Evolutionary conservation across 208 protist species (phyloP), one percentile per base, ranked within the genome.

Genomic region (Spongospora subterranea): DNA sequence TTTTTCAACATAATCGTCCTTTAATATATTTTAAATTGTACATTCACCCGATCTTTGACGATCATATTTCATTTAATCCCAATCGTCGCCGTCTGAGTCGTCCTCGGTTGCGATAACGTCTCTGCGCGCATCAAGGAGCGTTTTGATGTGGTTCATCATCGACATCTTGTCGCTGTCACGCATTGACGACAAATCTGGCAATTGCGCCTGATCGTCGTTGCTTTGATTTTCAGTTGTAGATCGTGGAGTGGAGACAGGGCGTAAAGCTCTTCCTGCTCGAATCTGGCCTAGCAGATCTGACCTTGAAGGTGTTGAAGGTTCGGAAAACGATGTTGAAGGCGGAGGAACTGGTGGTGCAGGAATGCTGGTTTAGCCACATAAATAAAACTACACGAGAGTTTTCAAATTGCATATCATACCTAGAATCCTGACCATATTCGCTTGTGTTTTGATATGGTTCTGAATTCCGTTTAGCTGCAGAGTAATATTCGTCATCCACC

Each of bases 81-180:
- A 82, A 43, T 82, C 71, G n/a, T 82, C 71, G n/a, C 35, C 40
- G 71, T 82, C 71, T 35, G n/a, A 35, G 35, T 82, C 71, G n/a
- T 82, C 71, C 13, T 82, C n/a, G 35, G 6, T 6, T 35, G 6
- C 71, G n/a, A 82, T 82, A 13, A 39, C 17, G n/a, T 82, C 71
- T 35, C 71, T 82, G 6, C 71, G 6, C 17, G 71, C 71, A 43
- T 82, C 71, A 13, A 82, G 71, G 17, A 82, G n/a, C 35, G 35
- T 82, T n/a, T 82, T 82, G 71, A 82, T 82, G 71, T 82, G 71
- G n/a, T 35, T 82, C 6, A 82, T 82, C 71, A 82, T 82, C 17
- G 6, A 6, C n/a, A 43, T 6, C n/a, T 82, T 82, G 40, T 82
- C 71, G n/a, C 40, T 43, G n/a, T 82, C 71, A 20, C 71, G 71